These are phyloP conservation scores for Hyaloperonospora arabidopsidis DNA, from an alignment of 352 stramenopile genomes.

Conservation along the genomic window DNA sequence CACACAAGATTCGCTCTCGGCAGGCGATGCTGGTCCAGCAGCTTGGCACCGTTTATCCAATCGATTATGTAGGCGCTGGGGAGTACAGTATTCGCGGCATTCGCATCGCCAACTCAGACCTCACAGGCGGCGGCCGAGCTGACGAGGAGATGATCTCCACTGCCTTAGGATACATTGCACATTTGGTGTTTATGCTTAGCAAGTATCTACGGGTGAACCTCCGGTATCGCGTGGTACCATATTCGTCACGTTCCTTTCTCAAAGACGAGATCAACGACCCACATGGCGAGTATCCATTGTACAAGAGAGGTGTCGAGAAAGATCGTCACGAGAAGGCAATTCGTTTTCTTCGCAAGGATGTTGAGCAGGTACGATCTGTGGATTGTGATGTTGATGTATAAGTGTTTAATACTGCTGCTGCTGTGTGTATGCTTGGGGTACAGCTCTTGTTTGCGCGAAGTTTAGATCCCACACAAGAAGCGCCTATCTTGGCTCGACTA, in stretches of 20 bases:
- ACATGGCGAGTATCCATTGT: constrained; percentile 73
- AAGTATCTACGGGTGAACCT: constrained; percentile 85
- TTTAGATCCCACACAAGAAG: constrained; percentile 57
- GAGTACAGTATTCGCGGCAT: constrained; percentile 81
- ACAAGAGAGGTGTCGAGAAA: constrained; percentile 67
- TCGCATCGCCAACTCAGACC: constrained; percentile 61
- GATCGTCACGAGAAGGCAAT: constrained; percentile 76
- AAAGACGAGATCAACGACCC: constrained; percentile 84
- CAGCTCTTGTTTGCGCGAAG: constrained; percentile 73
- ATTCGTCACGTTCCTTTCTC: constrained; percentile 72
- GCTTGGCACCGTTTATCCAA: constrained; percentile 70
- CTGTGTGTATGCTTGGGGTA: constrained; percentile 7
- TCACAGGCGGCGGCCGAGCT: constrained; percentile 40
- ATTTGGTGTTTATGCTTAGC: constrained; percentile 84
- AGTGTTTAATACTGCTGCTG: constrained; percentile 5
- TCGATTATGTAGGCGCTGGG: constrained; percentile 71
- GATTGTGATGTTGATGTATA: background rate
- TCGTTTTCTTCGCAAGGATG: constrained; percentile 66
- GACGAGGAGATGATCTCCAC: constrained; percentile 84
- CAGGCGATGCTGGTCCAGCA: constrained; percentile 76
- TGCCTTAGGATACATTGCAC: constrained; percentile 77
- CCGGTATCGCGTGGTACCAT: constrained; percentile 71
- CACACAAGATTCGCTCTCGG: constrained; percentile 75
- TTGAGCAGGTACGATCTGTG: constrained; percentile 59
- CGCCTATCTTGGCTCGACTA: constrained; percentile 52